These are phyloP conservation scores for Plasmodium knowlesi DNA, from an alignment of 169 alveolate species.

Conservation along the genomic window DNA sequence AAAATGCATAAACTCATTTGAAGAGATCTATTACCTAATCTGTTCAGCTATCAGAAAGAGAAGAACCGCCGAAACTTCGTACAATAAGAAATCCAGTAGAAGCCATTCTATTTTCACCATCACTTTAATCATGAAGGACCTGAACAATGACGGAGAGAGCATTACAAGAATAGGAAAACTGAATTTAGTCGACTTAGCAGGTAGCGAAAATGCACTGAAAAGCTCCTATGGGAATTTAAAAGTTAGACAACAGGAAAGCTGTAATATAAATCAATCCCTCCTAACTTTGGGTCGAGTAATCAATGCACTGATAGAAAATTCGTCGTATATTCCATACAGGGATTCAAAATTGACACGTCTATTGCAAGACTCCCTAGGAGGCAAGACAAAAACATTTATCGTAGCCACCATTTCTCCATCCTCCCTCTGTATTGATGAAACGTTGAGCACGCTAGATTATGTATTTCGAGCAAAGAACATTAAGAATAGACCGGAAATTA, in stretches of 20 bases:
- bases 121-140: slow-evolving; percentile 89
- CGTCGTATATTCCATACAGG: slow-evolving; percentile 96
- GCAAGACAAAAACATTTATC: slow-evolving; percentile 95
- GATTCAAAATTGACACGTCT: slow-evolving; percentile 96
- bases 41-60: slow-evolving; percentile 89
- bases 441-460: slow-evolving; percentile 91
- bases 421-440: slow-evolving; percentile 92
- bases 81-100: slow-evolving; percentile 91
- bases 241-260: slow-evolving; percentile 92
- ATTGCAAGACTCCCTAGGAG: slow-evolving; percentile 96
- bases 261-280: slow-evolving; percentile 91
- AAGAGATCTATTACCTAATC: slow-evolving; percentile 89
- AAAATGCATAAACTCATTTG: slow-evolving; percentile 88
- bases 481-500: slow-evolving; percentile 92
- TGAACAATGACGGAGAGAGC: slow-evolving; percentile 88
- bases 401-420: slow-evolving; percentile 95
- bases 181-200: slow-evolving; percentile 97
- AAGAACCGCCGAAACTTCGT: slow-evolving; percentile 90
- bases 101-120: slow-evolving; percentile 92
- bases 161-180: slow-evolving; percentile 90
- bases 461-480: slow-evolving; percentile 94
- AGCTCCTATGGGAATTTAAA: slow-evolving; percentile 91
- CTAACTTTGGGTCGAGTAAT: slow-evolving; percentile 93
- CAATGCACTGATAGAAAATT: slow-evolving; percentile 90
- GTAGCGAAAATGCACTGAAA: slow-evolving; percentile 92